Percentiles rank a stretch among this genome's conserved stretches.
phyloP scores from a whole-genome alignment of 345 rosid species.

The Acer yangbiense region DNA sequence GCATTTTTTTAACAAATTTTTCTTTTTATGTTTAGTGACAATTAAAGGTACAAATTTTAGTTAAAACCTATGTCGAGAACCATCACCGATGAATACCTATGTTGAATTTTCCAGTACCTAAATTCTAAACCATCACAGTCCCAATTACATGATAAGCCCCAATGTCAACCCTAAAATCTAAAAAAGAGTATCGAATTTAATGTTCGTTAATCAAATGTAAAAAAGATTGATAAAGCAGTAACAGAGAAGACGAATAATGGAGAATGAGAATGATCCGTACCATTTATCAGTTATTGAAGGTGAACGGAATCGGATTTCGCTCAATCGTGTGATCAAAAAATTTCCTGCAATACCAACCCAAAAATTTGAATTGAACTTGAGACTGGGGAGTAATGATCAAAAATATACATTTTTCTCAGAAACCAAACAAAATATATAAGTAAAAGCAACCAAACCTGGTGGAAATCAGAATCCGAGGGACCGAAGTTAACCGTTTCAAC shows the following conservation, averaged over 20 bases:
- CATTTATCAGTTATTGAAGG: background rate
- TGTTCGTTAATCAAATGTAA: background rate
- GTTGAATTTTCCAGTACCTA: background rate
- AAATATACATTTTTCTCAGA: too few relatives aligned
- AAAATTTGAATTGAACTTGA: background rate
- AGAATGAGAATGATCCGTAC: conserved; percentile 10
- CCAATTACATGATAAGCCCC: background rate
- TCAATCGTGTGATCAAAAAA: background rate
- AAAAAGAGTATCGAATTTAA: background rate
- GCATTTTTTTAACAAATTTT: background rate
- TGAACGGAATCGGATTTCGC: background rate
- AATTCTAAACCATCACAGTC: background rate
- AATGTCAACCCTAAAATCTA: background rate
- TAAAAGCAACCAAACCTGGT: too few relatives aligned
- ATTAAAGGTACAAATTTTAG: background rate
- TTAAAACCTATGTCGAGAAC: background rate
- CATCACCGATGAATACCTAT: background rate
- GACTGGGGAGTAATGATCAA: too few relatives aligned
- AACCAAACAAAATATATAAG: too few relatives aligned
- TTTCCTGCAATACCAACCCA: conserved; percentile 1
- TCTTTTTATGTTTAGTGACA: background rate
- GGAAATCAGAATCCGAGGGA: background rate
- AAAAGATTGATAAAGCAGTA: background rate
- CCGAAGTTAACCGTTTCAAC: too few relatives aligned
- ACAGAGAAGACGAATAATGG: background rate